Percentiles rank a stretch among this genome's conserved stretches.
phyloP scores from a whole-genome alignment of 139 green algal genomes.

The Auxenochlorella protothecoides region DNA sequence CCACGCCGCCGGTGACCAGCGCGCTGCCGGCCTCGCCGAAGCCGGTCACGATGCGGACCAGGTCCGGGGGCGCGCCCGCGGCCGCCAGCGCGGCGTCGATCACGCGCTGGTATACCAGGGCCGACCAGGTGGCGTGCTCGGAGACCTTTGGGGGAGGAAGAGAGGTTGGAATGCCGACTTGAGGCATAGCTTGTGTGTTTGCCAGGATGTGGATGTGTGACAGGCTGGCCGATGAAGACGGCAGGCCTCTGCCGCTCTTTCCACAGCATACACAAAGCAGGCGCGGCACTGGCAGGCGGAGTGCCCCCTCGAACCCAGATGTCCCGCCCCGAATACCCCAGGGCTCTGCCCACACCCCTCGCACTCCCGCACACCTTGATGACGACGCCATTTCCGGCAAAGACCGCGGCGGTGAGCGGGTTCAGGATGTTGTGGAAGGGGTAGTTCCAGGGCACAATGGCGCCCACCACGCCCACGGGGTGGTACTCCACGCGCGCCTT shows the following conservation, averaged over 20 bases:
- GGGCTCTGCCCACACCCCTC: no score
- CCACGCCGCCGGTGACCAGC: slow-evolving; percentile 69
- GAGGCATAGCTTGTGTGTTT: no score
- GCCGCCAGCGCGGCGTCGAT: slow-evolving; percentile 75
- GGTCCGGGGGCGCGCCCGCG: slow-evolving; percentile 62
- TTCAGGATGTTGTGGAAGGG: slow-evolving; percentile 99
- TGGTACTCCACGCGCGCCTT: slow-evolving; percentile 79
- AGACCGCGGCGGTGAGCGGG: slow-evolving; percentile 81
- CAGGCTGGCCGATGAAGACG: no score
- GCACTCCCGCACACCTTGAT: slow-evolving; percentile 66
- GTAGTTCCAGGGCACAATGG: slow-evolving; percentile 99
- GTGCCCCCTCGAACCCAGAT: no score
- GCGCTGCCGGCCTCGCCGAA: slow-evolving; percentile 83
- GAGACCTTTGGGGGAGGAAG: slow-evolving; percentile 43
- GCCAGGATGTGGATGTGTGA: background rate
- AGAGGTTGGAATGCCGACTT: no score
- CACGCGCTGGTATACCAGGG: slow-evolving; percentile 64
- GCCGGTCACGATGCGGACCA: slow-evolving; percentile 90
- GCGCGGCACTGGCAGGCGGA: no score
- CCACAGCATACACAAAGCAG: background rate
- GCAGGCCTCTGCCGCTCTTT: background rate
- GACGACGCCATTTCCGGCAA: slow-evolving; percentile 89
- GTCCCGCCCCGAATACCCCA: no score
- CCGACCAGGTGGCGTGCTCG: slow-evolving; percentile 84
- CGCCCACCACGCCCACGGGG: slow-evolving; percentile 87